phyloP scores from a whole-genome alignment of 257 asterid genomes.

The Fraxinus cuspidata region DNA sequence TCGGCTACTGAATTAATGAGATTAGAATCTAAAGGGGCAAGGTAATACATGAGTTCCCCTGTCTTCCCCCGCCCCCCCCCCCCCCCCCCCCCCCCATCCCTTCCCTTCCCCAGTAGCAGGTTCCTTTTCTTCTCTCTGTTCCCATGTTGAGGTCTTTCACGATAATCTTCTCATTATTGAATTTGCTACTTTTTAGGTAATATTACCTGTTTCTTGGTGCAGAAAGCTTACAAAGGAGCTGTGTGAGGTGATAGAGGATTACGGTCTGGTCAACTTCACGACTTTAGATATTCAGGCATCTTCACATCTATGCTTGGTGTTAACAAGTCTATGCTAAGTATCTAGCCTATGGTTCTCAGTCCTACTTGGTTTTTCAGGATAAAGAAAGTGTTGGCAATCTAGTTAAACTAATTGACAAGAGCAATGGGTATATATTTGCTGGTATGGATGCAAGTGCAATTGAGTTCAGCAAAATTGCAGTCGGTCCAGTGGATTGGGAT shows the following conservation, averaged over 20 bases:
- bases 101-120: background rate
- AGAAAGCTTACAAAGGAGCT: slow-evolving; percentile 96
- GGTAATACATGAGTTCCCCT: background rate
- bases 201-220: slow-evolving; percentile 24
- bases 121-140: slow-evolving; percentile 6
- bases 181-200: background rate
- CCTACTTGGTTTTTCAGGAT: slow-evolving; percentile 54
- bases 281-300: slow-evolving; percentile 93
- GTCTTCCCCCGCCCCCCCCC: background rate
- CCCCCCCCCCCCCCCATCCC: no score
- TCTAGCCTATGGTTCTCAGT: slow-evolving; percentile 17
- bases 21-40: background rate
- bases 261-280: slow-evolving; percentile 73
- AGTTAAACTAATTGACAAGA: slow-evolving; percentile 87
- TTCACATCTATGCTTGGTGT: slow-evolving; percentile 17
- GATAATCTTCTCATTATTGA: background rate
- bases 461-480: slow-evolving; percentile 93
- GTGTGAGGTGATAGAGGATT: slow-evolving; percentile 84
- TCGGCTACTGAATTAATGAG: background rate
- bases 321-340: slow-evolving; percentile 21
- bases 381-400: slow-evolving; percentile 93
- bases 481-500: slow-evolving; percentile 86
- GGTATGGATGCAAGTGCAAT: slow-evolving; percentile 85
- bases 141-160: background rate
- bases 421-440: slow-evolving; percentile 87